A percentile compares a stretch with the other conserved stretches of the same genome.
Conservation (phyloP, 78 protist species). For the Protostelium mycophagum region DNA sequence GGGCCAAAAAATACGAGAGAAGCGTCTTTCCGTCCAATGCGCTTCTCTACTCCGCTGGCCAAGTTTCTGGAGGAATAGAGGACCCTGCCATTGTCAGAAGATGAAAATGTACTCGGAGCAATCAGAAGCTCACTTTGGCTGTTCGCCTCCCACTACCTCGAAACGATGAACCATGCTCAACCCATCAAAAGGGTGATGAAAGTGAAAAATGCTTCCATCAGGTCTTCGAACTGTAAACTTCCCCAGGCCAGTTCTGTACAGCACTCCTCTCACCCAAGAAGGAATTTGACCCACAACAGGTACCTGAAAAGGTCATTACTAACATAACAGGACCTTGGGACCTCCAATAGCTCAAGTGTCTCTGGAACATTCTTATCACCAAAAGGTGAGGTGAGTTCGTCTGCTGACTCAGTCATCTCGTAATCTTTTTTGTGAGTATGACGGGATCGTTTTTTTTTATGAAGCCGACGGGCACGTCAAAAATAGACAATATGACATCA, state of each 20-base stretch:
- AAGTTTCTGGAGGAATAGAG: not conserved
- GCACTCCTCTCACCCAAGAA: not conserved
- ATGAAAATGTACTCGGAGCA: not conserved
- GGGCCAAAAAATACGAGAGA: not conserved
- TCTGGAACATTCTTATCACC: conserved; percentile 1
- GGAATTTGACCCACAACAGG: not conserved
- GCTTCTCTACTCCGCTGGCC: not conserved
- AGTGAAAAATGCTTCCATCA: not conserved
- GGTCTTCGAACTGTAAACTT: not conserved
- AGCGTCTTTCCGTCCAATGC: not conserved
- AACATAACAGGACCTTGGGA: no score
- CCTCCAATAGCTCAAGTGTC: no score
- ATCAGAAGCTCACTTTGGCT: not conserved
- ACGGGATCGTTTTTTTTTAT: no score
- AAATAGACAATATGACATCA: no score
- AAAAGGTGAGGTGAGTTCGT: not conserved
- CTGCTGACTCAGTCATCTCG: no score
- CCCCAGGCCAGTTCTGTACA: not conserved
- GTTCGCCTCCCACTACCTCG: not conserved
- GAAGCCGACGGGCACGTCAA: no score
- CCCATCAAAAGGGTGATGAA: not conserved
- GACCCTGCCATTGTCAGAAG: not conserved
- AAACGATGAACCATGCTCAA: not conserved
- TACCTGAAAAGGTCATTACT: not conserved
- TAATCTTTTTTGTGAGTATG: no score